A percentile compares a stretch with the other conserved stretches of the same genome.
phyloP scores from a whole-genome alignment of 129 eudicot species.

The Centrapalus pauciflorus region DNA sequence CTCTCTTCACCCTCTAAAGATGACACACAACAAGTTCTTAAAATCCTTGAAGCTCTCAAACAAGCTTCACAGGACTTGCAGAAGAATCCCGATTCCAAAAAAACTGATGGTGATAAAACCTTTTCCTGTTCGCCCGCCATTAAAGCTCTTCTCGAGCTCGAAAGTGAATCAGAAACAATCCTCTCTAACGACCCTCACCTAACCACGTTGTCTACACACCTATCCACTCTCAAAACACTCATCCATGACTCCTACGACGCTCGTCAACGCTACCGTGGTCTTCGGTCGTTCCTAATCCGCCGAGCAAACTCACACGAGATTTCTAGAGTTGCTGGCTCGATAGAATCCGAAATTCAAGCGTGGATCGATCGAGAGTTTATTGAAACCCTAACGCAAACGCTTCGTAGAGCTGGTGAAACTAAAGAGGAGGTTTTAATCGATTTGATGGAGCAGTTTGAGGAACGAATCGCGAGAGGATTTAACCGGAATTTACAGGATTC shows the following conservation, averaged over 20 bases:
- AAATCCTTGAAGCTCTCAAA: constrained; percentile 50
- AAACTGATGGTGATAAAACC: constrained; percentile 6
- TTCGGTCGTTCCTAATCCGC: constrained; percentile 47
- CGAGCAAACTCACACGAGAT: constrained; percentile 60
- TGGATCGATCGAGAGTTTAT: constrained; percentile 70
- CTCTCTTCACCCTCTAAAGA: constrained; percentile 15
- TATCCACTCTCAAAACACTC: constrained; percentile 44
- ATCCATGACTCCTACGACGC: constrained; percentile 23
- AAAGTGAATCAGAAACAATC: constrained; percentile 44
- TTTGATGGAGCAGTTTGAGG: constrained; percentile 28
- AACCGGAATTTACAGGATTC: constrained; percentile 55
- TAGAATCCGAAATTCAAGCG: constrained; percentile 65
- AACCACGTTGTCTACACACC: constrained; percentile 42
- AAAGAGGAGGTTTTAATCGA: constrained; percentile 28
- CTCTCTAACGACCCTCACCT: constrained; percentile 56
- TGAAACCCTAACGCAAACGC: constrained; percentile 34
- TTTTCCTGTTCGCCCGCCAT: constrained; percentile 42
- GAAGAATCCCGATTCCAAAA: constrained; percentile 25
- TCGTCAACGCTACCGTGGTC: constrained; percentile 26
- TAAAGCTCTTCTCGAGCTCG: constrained; percentile 69
- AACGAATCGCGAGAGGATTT: constrained; percentile 52
- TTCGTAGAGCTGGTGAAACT: constrained; percentile 9
- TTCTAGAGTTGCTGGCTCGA: constrained; percentile 48
- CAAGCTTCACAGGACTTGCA: constrained; percentile 55
- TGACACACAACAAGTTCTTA: constrained; percentile 33